These are phyloP conservation scores for Nigrospora sphaerica DNA, from an alignment of 2,329 filamentous ascomycete genomes.

Conservation along the genomic window DNA sequence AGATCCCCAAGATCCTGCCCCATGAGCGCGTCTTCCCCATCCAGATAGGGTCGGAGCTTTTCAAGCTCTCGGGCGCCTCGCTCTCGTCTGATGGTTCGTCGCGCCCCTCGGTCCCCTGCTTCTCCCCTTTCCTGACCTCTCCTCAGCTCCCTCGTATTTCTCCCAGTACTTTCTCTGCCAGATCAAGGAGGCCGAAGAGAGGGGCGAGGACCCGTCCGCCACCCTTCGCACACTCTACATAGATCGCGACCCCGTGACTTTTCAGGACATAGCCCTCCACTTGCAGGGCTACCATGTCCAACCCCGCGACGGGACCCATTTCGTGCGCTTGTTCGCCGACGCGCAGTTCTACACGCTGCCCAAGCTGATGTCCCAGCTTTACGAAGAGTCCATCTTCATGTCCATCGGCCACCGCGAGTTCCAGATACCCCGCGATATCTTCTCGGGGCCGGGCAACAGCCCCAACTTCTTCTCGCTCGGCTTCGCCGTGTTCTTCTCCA, in stretches of 20 bases:
- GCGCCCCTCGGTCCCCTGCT: background rate
- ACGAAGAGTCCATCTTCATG: constrained; percentile 87
- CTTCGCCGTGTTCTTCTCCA: constrained; percentile 81
- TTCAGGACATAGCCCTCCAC: constrained; percentile 82
- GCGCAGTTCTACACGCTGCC: constrained; percentile 92
- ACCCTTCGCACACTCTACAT: constrained; percentile 81
- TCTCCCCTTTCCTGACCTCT: constrained; percentile 8
- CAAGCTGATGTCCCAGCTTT: constrained; percentile 81
- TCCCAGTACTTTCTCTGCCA: constrained; percentile 89
- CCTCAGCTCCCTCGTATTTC: constrained; percentile 84
- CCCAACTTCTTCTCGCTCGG: constrained; percentile 94
- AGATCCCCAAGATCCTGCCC: constrained; percentile 53
- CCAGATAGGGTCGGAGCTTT: constrained; percentile 65
- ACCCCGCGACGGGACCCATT: constrained; percentile 76
- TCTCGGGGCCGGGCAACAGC: constrained; percentile 78
- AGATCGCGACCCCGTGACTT: constrained; percentile 84
- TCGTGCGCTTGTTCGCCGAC: constrained; percentile 88
- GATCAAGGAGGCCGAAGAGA: constrained; percentile 55
- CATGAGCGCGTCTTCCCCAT: constrained; percentile 69
- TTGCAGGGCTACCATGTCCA: constrained; percentile 86
- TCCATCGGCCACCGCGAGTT: constrained; percentile 83
- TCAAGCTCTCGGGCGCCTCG: constrained; percentile 66
- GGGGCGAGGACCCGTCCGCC: constrained; percentile 41
- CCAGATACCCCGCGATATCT: constrained; percentile 82
- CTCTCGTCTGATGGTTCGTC: constrained; percentile 64